Evolutionary conservation across 176 grass and related monocot species (phyloP).

Genomic region (Tuctoria greenei): DNA sequence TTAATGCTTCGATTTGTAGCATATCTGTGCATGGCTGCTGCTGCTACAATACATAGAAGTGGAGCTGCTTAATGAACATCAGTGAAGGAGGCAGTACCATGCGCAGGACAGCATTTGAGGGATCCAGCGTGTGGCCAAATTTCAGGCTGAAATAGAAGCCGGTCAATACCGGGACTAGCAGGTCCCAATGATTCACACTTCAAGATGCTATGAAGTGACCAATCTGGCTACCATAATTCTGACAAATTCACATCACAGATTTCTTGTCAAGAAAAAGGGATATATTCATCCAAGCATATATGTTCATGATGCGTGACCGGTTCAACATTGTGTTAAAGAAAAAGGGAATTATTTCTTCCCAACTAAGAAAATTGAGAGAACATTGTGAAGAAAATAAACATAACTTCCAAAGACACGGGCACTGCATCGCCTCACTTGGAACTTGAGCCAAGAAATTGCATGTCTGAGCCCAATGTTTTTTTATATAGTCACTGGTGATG

Average conservation of each 20-base stretch:
- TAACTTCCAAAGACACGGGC: not conserved
- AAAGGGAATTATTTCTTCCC: too few species aligned
- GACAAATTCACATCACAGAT: too few species aligned
- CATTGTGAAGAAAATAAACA: not conserved
- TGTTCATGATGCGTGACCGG: too few species aligned
- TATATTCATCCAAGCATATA: too few species aligned
- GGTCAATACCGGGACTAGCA: not conserved
- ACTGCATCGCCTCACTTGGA: not conserved
- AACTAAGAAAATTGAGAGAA: not conserved
- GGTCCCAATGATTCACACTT: not conserved
- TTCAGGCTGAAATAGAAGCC: not conserved
- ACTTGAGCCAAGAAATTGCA: slow-evolving; percentile 3
- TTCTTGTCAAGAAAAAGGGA: too few species aligned
- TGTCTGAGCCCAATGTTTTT: slow-evolving; percentile 9
- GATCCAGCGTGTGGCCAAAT: too few species aligned
- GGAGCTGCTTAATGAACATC: slow-evolving; percentile 11
- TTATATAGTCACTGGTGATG: slow-evolving; percentile 6
- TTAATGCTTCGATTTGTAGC: not conserved
- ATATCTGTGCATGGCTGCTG: not conserved
- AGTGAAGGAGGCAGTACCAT: not conserved
- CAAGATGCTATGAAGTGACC: not conserved
- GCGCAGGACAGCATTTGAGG: not conserved
- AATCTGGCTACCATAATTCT: not conserved
- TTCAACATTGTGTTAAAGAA: too few species aligned
- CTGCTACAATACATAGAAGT: not conserved